A percentile compares a stretch with the other conserved stretches of the same genome.
Conservation (phyloP, 768 basidiomycete genomes). For the Daedaleopsis nitida region DNA sequence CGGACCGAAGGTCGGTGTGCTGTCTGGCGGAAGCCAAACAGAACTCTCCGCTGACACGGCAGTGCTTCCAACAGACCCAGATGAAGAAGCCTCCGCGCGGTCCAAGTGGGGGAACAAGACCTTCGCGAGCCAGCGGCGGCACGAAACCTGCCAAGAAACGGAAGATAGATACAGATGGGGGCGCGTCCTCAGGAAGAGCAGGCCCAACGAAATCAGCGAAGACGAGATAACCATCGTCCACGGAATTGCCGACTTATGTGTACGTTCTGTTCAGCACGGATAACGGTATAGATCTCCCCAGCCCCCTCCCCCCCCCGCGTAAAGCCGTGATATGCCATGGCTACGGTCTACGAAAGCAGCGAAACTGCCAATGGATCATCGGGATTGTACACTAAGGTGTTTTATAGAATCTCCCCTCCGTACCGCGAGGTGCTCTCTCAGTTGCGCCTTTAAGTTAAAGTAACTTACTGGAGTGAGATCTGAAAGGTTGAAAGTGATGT, state of each 20-base stretch:
- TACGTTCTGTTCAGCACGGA: too few relatives aligned
- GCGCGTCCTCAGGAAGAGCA: conserved; percentile 3
- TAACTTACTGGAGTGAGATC: too few relatives aligned
- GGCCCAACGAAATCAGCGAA: conserved; percentile 16
- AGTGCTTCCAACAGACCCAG: conserved; percentile 3
- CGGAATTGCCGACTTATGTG: not conserved
- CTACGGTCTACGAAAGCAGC: too few relatives aligned
- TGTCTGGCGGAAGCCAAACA: too few relatives aligned
- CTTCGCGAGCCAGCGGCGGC: not conserved
- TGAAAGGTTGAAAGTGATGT: too few relatives aligned
- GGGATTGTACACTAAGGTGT: too few relatives aligned
- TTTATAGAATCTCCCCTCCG: too few relatives aligned
- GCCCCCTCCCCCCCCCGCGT: too few relatives aligned
- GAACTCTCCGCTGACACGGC: not conserved
- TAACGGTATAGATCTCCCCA: too few relatives aligned
- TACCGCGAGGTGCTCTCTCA: too few relatives aligned
- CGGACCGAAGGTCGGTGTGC: conserved; percentile 50
- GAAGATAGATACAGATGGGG: conserved; percentile 18
- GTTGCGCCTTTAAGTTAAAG: too few relatives aligned
- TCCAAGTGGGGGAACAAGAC: not conserved
- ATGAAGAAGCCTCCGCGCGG: not conserved
- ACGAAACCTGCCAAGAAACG: conserved; percentile 24
- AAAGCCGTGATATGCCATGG: not conserved
- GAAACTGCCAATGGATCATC: too few relatives aligned
- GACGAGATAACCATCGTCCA: conserved; percentile 1